Conservation (phyloP, 1,284 basidiomycete species). For the Cryptococcus sp. region DNA sequence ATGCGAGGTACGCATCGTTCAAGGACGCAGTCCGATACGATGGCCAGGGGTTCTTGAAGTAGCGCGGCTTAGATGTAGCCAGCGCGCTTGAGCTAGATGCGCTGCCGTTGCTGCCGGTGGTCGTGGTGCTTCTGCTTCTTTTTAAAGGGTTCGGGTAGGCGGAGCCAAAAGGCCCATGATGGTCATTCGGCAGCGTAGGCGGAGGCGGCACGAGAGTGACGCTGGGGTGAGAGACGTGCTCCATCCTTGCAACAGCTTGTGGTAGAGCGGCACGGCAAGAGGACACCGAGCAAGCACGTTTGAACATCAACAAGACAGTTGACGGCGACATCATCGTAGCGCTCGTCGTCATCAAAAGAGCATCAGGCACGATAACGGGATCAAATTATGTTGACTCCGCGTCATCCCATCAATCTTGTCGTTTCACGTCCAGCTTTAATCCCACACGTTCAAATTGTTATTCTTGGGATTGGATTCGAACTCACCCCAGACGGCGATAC, state of each 20-base stretch:
- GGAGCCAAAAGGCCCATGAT: not conserved
- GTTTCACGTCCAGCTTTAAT: no score
- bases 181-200: conserved; percentile 1
- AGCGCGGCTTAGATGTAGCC: conserved; percentile 23
- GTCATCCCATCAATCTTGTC: no score
- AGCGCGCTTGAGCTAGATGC: not conserved
- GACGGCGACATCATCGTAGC: not conserved
- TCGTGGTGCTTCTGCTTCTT: not conserved
- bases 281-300: no score
- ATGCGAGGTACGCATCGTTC: conserved; percentile 43
- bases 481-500: not conserved
- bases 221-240: not conserved
- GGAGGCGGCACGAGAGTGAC: conserved; percentile 4
- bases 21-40: conserved; percentile 44
- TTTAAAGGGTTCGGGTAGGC: not conserved
- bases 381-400: not conserved
- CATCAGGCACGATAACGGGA: conserved; percentile 1
- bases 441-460: not conserved
- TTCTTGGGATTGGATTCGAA: not conserved
- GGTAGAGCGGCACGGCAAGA: not conserved
- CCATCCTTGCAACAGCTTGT: no score
- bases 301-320: not conserved
- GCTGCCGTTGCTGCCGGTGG: not conserved
- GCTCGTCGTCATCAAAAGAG: not conserved
- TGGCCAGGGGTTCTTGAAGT: conserved; percentile 52